Evolutionary conservation across 192 early-diverging fungal species (phyloP), one percentile per base, ranked within the genome.

Genomic region (Entrophospora sp.): DNA sequence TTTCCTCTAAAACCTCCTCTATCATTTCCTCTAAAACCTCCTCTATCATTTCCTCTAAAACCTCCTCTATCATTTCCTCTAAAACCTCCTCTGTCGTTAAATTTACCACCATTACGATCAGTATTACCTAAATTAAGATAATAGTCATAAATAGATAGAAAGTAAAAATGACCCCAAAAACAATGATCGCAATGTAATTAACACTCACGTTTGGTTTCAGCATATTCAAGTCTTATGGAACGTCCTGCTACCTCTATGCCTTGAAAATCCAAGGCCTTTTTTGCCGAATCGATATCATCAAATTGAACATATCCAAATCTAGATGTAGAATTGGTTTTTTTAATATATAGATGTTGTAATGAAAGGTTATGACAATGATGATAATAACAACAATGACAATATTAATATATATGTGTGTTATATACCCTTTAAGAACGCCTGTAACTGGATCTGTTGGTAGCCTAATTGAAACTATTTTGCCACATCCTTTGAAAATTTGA

Each of bases 241-340:
- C 95, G 91, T 51, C 92, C 93, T 30, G 83, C 80, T 20, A 95
- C 75, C 32, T 91, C 85, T 7, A 73, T 63, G 63, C 86, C 88
- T 72, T 95, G 91, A 80, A 90, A 81, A 61, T 84, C 79, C 75
- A 85, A 80, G 22, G 90, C 79, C 31, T 91, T 91, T 70, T 91
- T 78, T 66, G 88, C 91, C 27, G 77, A 76, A 36, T 80, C 87
- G 31, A 77, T 74, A 60, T 79, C 61, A 20, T 77, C 76, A 69
- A 94, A 98, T 70, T 95, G 86, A 28, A 97, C 83, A 77, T 96
- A 97, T 69, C 91, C 95, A 73, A 92, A 92, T 10, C 82, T 76
- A n/a, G n/a, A n/a, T n/a, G n/a, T n/a, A n/a, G n/a, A n/a, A n/a
- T n/a, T n/a, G n/a, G n/a, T n/a, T n/a, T n/a, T n/a, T n/a, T n/a